Evolutionary conservation across 192 early-diverging fungal species (phyloP).

Genomic region (Linnemannia schmuckeri): DNA sequence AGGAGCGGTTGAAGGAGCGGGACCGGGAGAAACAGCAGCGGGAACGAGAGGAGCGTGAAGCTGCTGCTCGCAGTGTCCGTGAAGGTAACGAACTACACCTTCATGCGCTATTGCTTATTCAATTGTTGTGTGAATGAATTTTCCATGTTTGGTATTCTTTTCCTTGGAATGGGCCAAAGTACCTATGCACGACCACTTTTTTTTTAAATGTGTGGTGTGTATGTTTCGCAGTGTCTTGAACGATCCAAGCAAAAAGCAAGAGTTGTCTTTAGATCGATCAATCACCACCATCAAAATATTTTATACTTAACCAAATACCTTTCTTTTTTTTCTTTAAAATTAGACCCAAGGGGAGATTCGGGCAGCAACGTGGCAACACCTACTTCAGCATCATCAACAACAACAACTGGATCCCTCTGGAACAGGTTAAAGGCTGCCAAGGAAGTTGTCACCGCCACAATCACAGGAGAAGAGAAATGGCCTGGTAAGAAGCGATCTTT

Average conservation of each 20-base stretch:
- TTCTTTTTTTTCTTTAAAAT: background rate
- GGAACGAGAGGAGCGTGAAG: slow-evolving; percentile 47
- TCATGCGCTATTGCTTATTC: background rate
- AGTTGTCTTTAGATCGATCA: too few relatives aligned
- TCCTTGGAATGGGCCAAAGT: background rate
- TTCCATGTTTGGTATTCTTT: background rate
- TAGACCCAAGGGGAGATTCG: too few relatives aligned
- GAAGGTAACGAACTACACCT: slow-evolving; percentile 22
- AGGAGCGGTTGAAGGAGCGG: slow-evolving; percentile 48
- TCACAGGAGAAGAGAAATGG: slow-evolving; percentile 56
- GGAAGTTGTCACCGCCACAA: slow-evolving; percentile 48
- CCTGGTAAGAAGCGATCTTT: slow-evolving; percentile 30
- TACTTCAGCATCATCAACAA: slow-evolving; percentile 15
- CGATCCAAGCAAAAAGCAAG: too few relatives aligned
- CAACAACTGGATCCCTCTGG: slow-evolving; percentile 35
- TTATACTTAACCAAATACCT: background rate
- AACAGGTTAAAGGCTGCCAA: slow-evolving; percentile 41
- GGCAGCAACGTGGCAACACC: slow-evolving; percentile 5
- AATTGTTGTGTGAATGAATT: background rate
- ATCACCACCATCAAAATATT: background rate
- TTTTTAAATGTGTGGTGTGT: background rate
- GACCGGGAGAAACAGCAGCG: slow-evolving; percentile 49
- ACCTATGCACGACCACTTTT: background rate
- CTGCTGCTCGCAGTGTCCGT: slow-evolving; percentile 31
- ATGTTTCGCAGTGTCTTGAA: too few relatives aligned